Percentiles rank a stretch among this genome's conserved stretches.
Conservation (phyloP, 257 asterid genomes). For the Penstemon barbatus region DNA sequence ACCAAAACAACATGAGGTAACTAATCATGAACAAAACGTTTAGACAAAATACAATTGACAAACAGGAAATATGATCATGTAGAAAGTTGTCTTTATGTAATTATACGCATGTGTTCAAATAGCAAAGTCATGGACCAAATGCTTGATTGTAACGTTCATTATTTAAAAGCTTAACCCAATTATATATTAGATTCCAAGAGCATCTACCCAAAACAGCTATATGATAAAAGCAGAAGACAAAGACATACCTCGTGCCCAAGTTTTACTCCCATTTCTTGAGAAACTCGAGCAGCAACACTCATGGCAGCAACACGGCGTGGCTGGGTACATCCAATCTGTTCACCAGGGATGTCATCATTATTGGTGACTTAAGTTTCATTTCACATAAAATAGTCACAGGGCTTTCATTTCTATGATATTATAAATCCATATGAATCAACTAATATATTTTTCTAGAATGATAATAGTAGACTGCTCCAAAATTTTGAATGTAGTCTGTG, state of each 20-base stretch:
- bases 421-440: constrained; percentile 9
- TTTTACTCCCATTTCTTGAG: constrained; percentile 98
- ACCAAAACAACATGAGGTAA: neutral
- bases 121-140: constrained; percentile 14
- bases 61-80: constrained; percentile 16
- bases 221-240: constrained; percentile 24
- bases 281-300: constrained; percentile 98
- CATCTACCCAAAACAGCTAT: constrained; percentile 22
- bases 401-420: neutral
- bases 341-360: constrained; percentile 20
- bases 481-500: neutral
- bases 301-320: constrained; percentile 98
- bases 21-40: neutral
- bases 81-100: neutral
- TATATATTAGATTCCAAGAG: neutral
- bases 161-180: constrained; percentile 14
- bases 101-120: neutral
- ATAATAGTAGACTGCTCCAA: neutral
- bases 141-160: neutral
- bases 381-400: constrained; percentile 6
- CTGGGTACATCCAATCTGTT: constrained; percentile 95
- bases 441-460: constrained; percentile 12
- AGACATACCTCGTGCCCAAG: constrained; percentile 91
- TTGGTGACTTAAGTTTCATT: constrained; percentile 18
- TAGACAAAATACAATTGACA: neutral